Conservation (phyloP, 2,329 filamentous ascomycete species). For the Cadophora sp. region DNA sequence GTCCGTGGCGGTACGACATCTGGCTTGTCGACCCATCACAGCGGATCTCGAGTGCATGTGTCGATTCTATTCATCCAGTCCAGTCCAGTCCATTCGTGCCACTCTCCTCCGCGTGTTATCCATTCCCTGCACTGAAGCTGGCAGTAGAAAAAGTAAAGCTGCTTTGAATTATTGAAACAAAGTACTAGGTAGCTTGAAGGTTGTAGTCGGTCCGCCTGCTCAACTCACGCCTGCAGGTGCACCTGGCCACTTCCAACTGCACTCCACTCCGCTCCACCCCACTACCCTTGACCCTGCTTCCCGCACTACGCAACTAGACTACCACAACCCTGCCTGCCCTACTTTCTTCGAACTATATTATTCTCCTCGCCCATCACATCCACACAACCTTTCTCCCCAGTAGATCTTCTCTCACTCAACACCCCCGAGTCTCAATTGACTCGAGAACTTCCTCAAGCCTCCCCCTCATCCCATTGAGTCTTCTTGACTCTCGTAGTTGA, state of each 20-base stretch:
- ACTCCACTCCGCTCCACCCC: not conserved
- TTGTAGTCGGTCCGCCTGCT: not conserved
- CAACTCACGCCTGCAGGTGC: not conserved
- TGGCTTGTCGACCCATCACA: slow-evolving; percentile 9
- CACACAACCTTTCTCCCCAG: not conserved
- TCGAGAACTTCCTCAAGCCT: not conserved
- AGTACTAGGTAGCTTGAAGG: not conserved
- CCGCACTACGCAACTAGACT: slow-evolving; percentile 11
- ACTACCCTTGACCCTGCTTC: slow-evolving; percentile 2
- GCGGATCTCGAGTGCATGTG: slow-evolving; percentile 6
- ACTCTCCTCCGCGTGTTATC: not conserved
- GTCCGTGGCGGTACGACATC: not conserved
- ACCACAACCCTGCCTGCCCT: slow-evolving; percentile 9
- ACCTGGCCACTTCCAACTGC: not conserved
- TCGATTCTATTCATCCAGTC: not conserved
- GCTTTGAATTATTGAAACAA: not conserved
- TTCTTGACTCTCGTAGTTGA: slow-evolving; percentile 7
- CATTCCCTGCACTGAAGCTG: not conserved
- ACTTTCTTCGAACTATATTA: not conserved
- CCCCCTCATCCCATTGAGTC: not conserved
- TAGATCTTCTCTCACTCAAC: not conserved
- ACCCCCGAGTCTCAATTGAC: slow-evolving; percentile 9
- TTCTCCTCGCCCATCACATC: not conserved
- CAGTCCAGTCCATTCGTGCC: not conserved
- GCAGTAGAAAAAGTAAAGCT: not conserved